phyloP scores from a whole-genome alignment of 495 filamentous ascomycete genomes.

The Hypoxylon trugodes region DNA sequence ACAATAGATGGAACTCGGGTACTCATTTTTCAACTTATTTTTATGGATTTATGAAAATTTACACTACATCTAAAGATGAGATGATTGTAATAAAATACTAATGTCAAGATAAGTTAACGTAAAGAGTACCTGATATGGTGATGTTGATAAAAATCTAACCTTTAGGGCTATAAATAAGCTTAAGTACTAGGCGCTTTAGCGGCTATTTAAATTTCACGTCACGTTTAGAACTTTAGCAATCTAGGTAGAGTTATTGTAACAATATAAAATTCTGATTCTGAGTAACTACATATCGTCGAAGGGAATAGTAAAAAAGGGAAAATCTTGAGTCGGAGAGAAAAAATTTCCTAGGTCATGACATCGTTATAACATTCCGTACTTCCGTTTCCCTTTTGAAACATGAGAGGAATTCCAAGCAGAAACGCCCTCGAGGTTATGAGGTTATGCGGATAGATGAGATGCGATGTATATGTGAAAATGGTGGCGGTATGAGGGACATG shows the following conservation, averaged over 20 bases:
- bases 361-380: conserved; percentile 6
- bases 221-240: background rate
- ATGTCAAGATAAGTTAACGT: too few relatives aligned
- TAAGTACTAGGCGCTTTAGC: too few relatives aligned
- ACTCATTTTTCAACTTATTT: background rate
- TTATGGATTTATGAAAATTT: too few relatives aligned
- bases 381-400: background rate
- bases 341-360: conserved; percentile 14
- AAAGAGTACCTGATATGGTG: too few relatives aligned
- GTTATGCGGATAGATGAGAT: too few relatives aligned
- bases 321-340: too few relatives aligned
- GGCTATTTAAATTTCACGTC: background rate
- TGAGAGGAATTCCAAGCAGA: background rate
- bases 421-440: background rate
- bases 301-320: background rate
- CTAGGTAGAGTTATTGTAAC: background rate
- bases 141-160: too few relatives aligned
- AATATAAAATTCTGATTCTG: background rate
- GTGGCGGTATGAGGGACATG: too few relatives aligned
- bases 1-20: conserved; percentile 13
- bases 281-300: conserved; percentile 5
- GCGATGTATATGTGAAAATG: background rate
- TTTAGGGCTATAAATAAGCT: too few relatives aligned
- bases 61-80: too few relatives aligned
- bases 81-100: too few relatives aligned